These are phyloP conservation scores for Sporothrix inflata DNA, from an alignment of 2,329 filamentous ascomycete species.

Conservation along the genomic window DNA sequence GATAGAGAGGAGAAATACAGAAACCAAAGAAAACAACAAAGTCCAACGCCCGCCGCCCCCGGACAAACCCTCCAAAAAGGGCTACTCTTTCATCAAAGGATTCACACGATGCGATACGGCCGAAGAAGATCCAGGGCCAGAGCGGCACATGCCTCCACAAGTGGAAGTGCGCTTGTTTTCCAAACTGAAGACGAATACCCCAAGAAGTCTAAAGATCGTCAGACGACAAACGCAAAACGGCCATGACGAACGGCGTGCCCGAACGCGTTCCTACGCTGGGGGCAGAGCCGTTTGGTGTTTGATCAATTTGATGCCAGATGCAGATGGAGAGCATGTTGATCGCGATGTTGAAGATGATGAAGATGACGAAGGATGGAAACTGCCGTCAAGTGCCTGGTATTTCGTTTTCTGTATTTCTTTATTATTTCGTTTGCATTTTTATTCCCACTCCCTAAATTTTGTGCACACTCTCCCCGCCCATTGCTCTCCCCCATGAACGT, in stretches of 20 bases:
- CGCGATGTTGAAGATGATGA: background rate
- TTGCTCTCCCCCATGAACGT: background rate
- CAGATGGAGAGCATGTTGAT: background rate
- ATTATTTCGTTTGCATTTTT: background rate
- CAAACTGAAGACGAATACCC: background rate
- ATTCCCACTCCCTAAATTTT: background rate
- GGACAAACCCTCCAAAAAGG: background rate
- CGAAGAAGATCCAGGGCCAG: background rate
- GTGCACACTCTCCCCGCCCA: background rate
- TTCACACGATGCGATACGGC: background rate
- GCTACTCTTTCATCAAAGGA: slow-evolving; percentile 15
- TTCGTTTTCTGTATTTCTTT: background rate
- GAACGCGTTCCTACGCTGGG: slow-evolving; percentile 14
- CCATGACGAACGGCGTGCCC: slow-evolving; percentile 14
- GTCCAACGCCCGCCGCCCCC: background rate
- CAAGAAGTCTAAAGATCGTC: background rate
- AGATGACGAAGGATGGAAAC: background rate
- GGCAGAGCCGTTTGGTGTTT: background rate
- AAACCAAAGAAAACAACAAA: background rate
- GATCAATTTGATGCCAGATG: background rate
- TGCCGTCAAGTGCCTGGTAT: background rate
- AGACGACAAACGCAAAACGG: background rate
- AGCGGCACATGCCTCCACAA: background rate
- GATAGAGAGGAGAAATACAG: background rate
- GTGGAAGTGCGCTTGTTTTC: background rate